Evolutionary conservation across 257 asterid genomes (phyloP).

Genomic region (Solanum sitiens): DNA sequence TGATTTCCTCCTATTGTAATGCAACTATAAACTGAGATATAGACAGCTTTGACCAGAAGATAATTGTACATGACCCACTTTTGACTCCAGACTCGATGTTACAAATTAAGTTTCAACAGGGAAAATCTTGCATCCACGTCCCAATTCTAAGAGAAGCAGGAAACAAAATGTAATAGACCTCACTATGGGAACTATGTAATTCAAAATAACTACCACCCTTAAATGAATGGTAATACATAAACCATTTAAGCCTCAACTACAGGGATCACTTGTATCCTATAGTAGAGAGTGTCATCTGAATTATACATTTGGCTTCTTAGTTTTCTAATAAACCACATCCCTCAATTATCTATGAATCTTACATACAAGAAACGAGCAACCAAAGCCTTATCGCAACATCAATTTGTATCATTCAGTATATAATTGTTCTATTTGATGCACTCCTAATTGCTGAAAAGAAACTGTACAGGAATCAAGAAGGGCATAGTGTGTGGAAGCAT

Average conservation of each 20-base stretch:
- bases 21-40: not conserved
- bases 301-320: not conserved
- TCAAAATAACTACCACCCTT: not conserved
- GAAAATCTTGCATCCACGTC: not conserved
- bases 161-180: not conserved
- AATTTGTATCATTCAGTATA: not conserved
- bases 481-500: not conserved
- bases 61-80: not conserved
- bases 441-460: not conserved
- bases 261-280: not conserved
- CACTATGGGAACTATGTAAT: not conserved
- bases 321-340: not conserved
- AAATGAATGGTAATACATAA: not conserved
- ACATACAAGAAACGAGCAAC: not conserved
- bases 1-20: not conserved
- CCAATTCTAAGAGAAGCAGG: not conserved
- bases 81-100: not conserved
- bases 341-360: not conserved
- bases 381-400: not conserved
- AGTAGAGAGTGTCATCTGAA: not conserved
- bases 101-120: not conserved
- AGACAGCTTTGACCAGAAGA: not conserved
- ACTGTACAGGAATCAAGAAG: not conserved
- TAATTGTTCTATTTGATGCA: not conserved
- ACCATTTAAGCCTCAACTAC: not conserved